These are phyloP conservation scores for Candida verbasci DNA, from an alignment of 805 yeast genomes.

Conservation along the genomic window DNA sequence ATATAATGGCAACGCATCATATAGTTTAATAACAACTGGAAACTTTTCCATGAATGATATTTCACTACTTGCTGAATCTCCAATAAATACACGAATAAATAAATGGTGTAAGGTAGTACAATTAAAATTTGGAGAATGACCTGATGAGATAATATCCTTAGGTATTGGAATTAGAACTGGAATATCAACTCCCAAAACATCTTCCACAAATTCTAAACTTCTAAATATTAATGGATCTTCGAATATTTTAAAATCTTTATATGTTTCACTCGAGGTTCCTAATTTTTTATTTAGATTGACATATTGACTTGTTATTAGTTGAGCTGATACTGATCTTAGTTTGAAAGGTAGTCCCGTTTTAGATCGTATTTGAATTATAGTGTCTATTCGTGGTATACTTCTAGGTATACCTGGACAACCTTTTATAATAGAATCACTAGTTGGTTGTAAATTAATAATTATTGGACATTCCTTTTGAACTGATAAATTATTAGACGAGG, in stretches of 20 bases:
- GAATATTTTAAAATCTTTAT: constrained; percentile 30
- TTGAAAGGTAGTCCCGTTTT: constrained; percentile 43
- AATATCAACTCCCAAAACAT: constrained; percentile 51
- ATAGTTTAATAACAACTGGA: constrained; percentile 52
- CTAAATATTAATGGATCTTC: constrained; percentile 32
- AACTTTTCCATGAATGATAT: constrained; percentile 28
- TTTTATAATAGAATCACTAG: constrained; percentile 48
- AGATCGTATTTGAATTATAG: constrained; percentile 52
- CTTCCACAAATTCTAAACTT: constrained; percentile 30
- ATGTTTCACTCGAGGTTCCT: constrained; percentile 27
- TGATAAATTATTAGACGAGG: constrained; percentile 3
- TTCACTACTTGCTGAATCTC: constrained; percentile 28
- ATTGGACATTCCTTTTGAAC: constrained; percentile 19
- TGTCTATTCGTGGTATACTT: constrained; percentile 55
- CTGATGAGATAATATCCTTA: constrained; percentile 50
- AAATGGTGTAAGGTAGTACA: constrained; percentile 47
- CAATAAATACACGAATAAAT: constrained; percentile 33
- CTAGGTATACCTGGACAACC: constrained; percentile 71
- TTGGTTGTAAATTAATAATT: constrained; percentile 41
- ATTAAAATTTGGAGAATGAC: constrained; percentile 42
- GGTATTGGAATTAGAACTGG: constrained; percentile 58
- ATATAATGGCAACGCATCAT: constrained; percentile 53
- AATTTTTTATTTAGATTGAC: constrained; percentile 31
- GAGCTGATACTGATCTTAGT: constrained; percentile 45
- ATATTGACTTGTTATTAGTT: constrained; percentile 48